Conservation (phyloP, 2,329 filamentous ascomycete genomes). For the Colletotrichum sp. region DNA sequence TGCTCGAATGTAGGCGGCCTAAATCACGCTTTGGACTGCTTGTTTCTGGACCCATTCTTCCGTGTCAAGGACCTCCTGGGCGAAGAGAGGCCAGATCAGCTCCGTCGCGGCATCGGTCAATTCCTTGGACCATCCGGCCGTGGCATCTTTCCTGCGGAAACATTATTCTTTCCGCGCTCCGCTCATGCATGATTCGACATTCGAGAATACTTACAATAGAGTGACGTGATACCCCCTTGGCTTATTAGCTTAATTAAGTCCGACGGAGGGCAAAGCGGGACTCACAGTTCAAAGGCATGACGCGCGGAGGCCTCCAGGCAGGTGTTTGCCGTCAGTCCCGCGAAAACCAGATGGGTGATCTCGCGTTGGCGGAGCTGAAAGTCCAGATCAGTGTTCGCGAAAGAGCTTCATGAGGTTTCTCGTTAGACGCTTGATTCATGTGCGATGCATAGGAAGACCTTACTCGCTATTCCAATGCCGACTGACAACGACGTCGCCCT, state of each 20-base stretch:
- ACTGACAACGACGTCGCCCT: background rate
- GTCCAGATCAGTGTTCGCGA: background rate
- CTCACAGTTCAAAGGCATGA: background rate
- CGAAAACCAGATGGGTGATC: background rate
- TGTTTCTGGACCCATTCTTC: background rate
- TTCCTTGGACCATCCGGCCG: background rate
- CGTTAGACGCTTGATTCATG: too few species aligned
- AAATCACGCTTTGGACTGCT: background rate
- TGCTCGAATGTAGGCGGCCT: rapidly evolving
- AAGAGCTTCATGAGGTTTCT: background rate
- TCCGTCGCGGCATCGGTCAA: background rate
- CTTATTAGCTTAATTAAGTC: rapidly evolving
- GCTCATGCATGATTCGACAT: rapidly evolving
- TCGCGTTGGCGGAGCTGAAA: background rate
- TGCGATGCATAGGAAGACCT: too few species aligned
- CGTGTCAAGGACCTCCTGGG: background rate
- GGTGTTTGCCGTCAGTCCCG: background rate
- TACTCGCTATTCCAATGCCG: background rate
- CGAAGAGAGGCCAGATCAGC: background rate
- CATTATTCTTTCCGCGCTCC: background rate
- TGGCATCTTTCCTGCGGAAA: background rate
- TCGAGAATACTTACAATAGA: background rate
- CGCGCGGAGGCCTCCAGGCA: background rate
- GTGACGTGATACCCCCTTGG: background rate
- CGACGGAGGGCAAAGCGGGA: rapidly evolving